Conservation (phyloP, 805 yeast species). For the Wickerhamiella domercqiae region DNA sequence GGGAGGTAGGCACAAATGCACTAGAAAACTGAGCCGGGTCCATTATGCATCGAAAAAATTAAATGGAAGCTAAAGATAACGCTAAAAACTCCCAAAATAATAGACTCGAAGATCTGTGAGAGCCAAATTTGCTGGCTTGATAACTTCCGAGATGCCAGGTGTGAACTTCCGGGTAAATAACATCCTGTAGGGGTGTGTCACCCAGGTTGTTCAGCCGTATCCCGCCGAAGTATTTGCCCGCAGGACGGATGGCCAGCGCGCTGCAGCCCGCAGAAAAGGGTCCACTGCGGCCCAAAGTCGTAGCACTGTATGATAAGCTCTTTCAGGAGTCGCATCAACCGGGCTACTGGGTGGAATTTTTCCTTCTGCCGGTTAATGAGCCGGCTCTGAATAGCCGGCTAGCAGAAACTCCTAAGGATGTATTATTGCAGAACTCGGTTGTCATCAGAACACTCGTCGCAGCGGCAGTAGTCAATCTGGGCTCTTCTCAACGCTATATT, state of each 20-base stretch:
- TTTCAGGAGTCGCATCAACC: constrained; percentile 17
- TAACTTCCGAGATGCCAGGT: too few relatives aligned
- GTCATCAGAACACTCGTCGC: constrained; percentile 16
- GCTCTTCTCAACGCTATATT: constrained; percentile 1
- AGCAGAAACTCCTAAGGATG: constrained; percentile 10
- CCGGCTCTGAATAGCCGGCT: constrained; percentile 15
- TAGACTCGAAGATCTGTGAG: too few relatives aligned
- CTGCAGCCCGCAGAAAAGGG: constrained; percentile 18
- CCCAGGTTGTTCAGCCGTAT: too few relatives aligned
- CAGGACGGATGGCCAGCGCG: constrained; percentile 8
- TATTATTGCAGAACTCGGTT: constrained; percentile 11
- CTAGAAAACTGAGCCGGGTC: too few relatives aligned
- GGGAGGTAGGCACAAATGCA: too few relatives aligned
- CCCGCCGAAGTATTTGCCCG: too few relatives aligned
- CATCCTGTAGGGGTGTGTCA: too few relatives aligned
- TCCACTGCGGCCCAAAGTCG: constrained; percentile 23
- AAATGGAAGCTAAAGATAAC: too few relatives aligned
- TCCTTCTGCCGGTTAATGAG: constrained; percentile 18
- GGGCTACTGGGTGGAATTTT: constrained; percentile 25
- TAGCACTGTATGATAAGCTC: constrained; percentile 22
- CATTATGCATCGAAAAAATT: too few relatives aligned
- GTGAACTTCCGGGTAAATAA: too few relatives aligned
- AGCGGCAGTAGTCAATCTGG: constrained; percentile 17
- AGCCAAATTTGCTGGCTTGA: too few relatives aligned
- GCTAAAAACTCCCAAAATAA: too few relatives aligned